Percentiles rank a stretch among this genome's conserved stretches.
phyloP scores from a whole-genome alignment of 805 yeast species.

The Metschnikowia similis region DNA sequence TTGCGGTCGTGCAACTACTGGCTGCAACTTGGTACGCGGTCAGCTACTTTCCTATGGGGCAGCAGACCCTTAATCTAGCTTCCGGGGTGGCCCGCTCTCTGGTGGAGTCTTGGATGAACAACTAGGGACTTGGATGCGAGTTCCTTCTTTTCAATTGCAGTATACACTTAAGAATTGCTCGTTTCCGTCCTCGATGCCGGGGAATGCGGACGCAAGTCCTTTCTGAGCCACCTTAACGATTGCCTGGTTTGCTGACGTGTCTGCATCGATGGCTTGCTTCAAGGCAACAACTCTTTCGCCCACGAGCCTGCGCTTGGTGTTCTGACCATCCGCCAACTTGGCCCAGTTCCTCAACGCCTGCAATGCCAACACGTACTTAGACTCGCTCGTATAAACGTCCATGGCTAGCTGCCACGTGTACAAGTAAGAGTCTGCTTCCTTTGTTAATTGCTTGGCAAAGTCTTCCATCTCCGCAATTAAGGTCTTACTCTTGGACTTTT shows the following conservation, averaged over 20 bases:
- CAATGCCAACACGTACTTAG: conserved; percentile 44
- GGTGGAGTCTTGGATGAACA: conserved; percentile 41
- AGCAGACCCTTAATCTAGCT: conserved; percentile 40
- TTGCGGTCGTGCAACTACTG: conserved; percentile 38
- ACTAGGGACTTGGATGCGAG: conserved; percentile 11
- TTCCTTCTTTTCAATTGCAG: conserved; percentile 5
- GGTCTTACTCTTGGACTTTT: conserved; percentile 21
- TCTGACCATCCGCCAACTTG: conserved; percentile 27
- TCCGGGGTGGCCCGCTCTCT: conserved; percentile 41
- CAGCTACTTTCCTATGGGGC: conserved; percentile 46
- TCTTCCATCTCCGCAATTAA: conserved; percentile 44
- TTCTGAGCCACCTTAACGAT: conserved; percentile 40
- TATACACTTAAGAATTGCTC: conserved; percentile 15
- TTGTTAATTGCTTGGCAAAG: conserved; percentile 38
- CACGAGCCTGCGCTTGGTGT: conserved; percentile 17
- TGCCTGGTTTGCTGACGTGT: conserved; percentile 41
- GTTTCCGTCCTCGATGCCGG: conserved; percentile 24
- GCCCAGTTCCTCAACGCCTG: conserved; percentile 44
- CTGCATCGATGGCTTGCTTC: conserved; percentile 28
- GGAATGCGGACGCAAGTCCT: conserved; percentile 32
- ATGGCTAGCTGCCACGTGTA: conserved; percentile 43
- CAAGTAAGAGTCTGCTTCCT: conserved; percentile 38
- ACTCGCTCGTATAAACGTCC: conserved; percentile 35
- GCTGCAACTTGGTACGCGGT: conserved; percentile 44
- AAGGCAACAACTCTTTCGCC: conserved; percentile 32